phyloP scores from a whole-genome alignment of 345 rosid species.

The Populus alba region DNA sequence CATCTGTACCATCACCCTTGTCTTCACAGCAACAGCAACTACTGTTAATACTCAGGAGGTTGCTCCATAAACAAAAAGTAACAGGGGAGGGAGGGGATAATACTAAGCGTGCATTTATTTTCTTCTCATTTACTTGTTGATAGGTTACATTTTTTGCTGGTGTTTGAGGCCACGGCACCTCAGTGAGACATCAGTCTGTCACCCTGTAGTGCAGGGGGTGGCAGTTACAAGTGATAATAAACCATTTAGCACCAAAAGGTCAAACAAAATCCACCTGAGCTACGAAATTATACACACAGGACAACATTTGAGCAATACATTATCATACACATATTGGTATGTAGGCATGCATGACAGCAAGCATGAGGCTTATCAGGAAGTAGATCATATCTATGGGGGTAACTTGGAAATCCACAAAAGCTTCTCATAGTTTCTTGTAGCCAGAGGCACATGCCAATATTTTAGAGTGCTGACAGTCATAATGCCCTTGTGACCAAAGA shows the following conservation, averaged over 20 bases:
- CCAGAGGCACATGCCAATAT: neutral
- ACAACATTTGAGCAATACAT: neutral
- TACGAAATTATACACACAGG: neutral
- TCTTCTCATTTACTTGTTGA: neutral
- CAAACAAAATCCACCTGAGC: neutral
- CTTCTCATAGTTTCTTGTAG: neutral
- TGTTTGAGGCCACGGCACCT: neutral
- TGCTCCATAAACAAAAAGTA: neutral
- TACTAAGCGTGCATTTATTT: too few relatives aligned
- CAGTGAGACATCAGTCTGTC: neutral
- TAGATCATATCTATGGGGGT: neutral
- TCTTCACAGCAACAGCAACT: slow-evolving; percentile 49
- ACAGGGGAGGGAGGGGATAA: neutral
- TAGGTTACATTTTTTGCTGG: neutral
- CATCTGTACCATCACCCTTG: slow-evolving; percentile 77
- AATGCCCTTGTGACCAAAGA: slow-evolving; percentile 5
- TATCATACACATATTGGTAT: neutral
- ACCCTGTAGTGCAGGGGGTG: neutral
- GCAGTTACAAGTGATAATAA: too few relatives aligned
- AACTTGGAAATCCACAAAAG: neutral
- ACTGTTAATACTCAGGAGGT: neutral
- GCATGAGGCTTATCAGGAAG: neutral
- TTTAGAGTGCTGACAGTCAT: neutral
- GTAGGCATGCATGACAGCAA: neutral
- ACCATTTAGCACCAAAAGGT: neutral